Conservation (phyloP, 1,284 basidiomycete genomes). For the Cystodermella granulosa region DNA sequence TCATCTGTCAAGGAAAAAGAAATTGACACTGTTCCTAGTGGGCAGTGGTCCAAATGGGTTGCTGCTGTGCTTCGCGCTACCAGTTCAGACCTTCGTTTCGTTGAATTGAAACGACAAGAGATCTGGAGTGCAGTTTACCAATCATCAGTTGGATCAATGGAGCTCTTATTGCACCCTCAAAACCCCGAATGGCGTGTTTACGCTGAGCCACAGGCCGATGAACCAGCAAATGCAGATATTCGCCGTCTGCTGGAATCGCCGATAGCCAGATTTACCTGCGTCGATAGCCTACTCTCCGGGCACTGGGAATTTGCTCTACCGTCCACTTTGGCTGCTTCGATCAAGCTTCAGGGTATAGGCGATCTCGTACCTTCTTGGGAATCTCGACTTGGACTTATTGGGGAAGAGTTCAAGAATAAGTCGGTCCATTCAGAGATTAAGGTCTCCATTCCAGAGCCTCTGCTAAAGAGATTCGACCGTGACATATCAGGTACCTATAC, state of each 20-base stretch:
- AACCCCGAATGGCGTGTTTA: conserved; percentile 85
- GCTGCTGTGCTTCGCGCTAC: conserved; percentile 63
- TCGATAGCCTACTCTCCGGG: conserved; percentile 60
- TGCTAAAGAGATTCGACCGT: conserved; percentile 61
- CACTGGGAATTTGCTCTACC: conserved; percentile 83
- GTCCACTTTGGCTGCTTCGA: conserved; percentile 46
- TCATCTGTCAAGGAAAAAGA: conserved; percentile 48
- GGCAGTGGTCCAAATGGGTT: conserved; percentile 65
- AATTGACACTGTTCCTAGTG: conserved; percentile 44
- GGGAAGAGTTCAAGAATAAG: conserved; percentile 61
- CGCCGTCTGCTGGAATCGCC: conserved; percentile 72
- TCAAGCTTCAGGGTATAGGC: conserved; percentile 65
- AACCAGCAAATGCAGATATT: conserved; percentile 77
- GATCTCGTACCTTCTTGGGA: conserved; percentile 83
- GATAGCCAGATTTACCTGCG: conserved; percentile 70
- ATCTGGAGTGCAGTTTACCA: conserved; percentile 82
- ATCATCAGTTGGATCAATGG: conserved; percentile 65
- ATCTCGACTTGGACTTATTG: conserved; percentile 71
- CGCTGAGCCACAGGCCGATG: conserved; percentile 60
- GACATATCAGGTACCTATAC: conserved; percentile 77
- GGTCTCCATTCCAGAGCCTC: conserved; percentile 54
- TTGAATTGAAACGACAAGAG: conserved; percentile 82
- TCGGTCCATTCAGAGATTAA: conserved; percentile 65
- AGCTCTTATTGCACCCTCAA: conserved; percentile 71
- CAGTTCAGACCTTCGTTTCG: conserved; percentile 70